These are phyloP conservation scores for Chlorencoelia australis DNA, from an alignment of 2,329 filamentous ascomycete species.

Conservation along the genomic window DNA sequence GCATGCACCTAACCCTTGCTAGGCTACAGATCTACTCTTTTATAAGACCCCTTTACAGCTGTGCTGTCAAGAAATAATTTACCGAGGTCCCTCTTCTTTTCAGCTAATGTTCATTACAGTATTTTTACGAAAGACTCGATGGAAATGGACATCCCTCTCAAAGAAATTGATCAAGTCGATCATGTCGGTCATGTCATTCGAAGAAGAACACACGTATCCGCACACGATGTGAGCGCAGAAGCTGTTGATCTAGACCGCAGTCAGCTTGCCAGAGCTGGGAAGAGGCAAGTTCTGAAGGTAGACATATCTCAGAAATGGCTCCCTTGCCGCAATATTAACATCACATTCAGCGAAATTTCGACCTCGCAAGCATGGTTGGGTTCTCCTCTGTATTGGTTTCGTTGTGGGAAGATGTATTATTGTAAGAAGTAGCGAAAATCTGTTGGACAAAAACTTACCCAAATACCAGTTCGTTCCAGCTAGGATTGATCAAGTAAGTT, in stretches of 20 bases:
- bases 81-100: too few species aligned
- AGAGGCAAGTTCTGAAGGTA: slow-evolving; percentile 7
- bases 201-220: too few species aligned
- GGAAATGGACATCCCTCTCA: background rate
- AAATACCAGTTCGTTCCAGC: too few species aligned
- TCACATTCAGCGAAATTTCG: slow-evolving; percentile 1
- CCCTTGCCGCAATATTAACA: background rate
- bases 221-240: background rate
- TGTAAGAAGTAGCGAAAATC: too few species aligned
- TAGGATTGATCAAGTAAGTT: too few species aligned
- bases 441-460: too few species aligned
- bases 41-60: too few species aligned
- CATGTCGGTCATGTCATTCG: background rate
- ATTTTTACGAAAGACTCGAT: background rate
- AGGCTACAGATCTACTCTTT: too few species aligned
- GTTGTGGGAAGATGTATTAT: slow-evolving; percentile 4
- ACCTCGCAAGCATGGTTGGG: background rate
- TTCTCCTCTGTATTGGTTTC: slow-evolving; percentile 2
- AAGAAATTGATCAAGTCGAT: background rate
- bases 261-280: slow-evolving; percentile 5
- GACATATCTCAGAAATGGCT: background rate
- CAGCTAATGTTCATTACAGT: too few species aligned
- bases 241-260: background rate
- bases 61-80: too few species aligned
- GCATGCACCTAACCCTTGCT: too few species aligned